phyloP scores from a whole-genome alignment of 768 basidiomycete genomes.

The Clitopilus passeckerianus region DNA sequence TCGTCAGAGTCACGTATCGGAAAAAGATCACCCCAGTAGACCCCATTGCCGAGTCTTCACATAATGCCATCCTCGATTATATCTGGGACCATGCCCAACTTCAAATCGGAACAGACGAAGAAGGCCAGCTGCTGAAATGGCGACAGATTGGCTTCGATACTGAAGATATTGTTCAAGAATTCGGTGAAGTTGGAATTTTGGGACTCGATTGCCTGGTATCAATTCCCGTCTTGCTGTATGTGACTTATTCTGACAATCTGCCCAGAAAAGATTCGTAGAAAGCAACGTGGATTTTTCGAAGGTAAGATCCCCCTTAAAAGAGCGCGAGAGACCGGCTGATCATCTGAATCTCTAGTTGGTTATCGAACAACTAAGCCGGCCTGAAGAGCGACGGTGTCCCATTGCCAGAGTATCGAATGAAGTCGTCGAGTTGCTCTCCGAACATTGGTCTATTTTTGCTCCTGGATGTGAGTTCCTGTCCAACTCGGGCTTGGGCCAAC shows the following conservation, averaged over 20 bases:
- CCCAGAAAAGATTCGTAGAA: slow-evolving; percentile 63
- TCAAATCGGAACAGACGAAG: slow-evolving; percentile 43
- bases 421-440: slow-evolving; percentile 77
- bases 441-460: slow-evolving; percentile 82
- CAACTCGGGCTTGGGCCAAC: not conserved
- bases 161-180: slow-evolving; percentile 74
- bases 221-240: slow-evolving; percentile 2
- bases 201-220: slow-evolving; percentile 79
- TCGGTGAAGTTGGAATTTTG: slow-evolving; percentile 71
- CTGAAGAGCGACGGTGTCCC: slow-evolving; percentile 72
- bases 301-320: slow-evolving; percentile 27
- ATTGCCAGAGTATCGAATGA: slow-evolving; percentile 82
- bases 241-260: not conserved
- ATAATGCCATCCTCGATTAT: slow-evolving; percentile 50
- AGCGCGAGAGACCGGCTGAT: not conserved
- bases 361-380: slow-evolving; percentile 74
- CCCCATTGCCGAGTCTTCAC: slow-evolving; percentile 54
- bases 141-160: slow-evolving; percentile 71
- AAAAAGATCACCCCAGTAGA: slow-evolving; percentile 80
- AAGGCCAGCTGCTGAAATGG: slow-evolving; percentile 61
- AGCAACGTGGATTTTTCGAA: slow-evolving; percentile 74
- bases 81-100: slow-evolving; percentile 68
- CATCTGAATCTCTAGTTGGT: slow-evolving; percentile 43
- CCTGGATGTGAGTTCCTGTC: slow-evolving; percentile 64
- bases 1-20: slow-evolving; percentile 71